Conservation (phyloP, 169 alveolate species). For the Plasmodium malariae region DNA sequence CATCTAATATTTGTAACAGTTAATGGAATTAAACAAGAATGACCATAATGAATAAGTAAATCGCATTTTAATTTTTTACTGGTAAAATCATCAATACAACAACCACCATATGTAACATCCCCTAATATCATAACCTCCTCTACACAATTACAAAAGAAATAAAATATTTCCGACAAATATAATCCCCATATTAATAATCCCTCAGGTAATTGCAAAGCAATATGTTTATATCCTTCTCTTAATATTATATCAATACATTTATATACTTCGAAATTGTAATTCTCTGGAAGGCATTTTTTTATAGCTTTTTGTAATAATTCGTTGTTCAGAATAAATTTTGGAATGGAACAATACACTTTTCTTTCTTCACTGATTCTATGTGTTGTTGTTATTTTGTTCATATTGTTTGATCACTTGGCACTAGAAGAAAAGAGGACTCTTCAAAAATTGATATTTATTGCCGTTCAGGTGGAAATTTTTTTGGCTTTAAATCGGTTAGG, state of each 20-base stretch:
- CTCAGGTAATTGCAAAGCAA: conserved; percentile 98
- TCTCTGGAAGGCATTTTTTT: conserved; percentile 92
- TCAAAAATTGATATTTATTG: no score
- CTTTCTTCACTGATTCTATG: neutral
- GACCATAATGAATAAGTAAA: conserved; percentile 98
- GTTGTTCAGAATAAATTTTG: conserved; percentile 68
- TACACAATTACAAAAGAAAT: conserved; percentile 86
- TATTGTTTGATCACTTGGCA: no score
- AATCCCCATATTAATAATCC: conserved; percentile 93
- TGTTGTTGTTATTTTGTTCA: neutral
- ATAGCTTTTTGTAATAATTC: conserved; percentile 85
- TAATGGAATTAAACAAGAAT: conserved; percentile 98
- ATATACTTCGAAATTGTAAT: conserved; percentile 96
- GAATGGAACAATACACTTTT: conserved; percentile 68
- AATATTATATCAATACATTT: conserved; percentile 92
- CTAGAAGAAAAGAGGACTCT: neutral
- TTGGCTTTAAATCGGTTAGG: no score
- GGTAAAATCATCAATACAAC: conserved; percentile 99
- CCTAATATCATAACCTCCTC: conserved; percentile 83
- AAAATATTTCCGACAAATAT: conserved; percentile 93
- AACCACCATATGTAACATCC: conserved; percentile 99
- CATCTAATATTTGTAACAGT: conserved; percentile 87
- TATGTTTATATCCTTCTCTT: conserved; percentile 86
- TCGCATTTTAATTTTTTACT: conserved; percentile 94
- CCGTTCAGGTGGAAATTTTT: no score